Base-by-base conservation (phyloP, 495 filamentous ascomycete genomes). In the Amniculicola lignicola region DNA sequence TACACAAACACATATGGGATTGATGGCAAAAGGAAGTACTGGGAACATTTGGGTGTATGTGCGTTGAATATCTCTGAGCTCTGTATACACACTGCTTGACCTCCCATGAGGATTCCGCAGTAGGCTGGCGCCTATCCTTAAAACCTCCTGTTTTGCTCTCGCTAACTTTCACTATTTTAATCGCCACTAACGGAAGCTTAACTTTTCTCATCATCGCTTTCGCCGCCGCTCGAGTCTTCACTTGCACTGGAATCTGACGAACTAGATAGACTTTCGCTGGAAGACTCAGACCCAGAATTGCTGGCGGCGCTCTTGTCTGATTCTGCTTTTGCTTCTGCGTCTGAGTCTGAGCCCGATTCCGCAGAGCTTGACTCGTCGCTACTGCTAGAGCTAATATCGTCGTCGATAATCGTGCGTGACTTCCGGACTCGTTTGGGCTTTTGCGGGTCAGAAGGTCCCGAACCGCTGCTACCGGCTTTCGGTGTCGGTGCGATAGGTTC, bases 381-480 rank as follows among this genome's bases (percentile, higher is more conserved):
- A 33, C 50, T 54, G 50, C 42, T 54, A 21, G 37, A 43, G 27
- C 37, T 54, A 36, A 19, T 58, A 35, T 23, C 36, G 3, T 57
- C 56, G 41, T 60, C 56, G 48, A 41, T 51, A 10, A 31, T 33
- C 2, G 45, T 59, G 15, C 61, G 33, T 16, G 25, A 40, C 42
- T 63, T 59, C 2, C 55, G 31, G 15, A 45, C 45, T 15, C 55
- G 54, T 16, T 15, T 27, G 14, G 33, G 42, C 21, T 28, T 49
- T 48, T 23, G 25, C n/a, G 19, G 3, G 14, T 21, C 39, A 6
- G 25, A 15, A 29, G 41, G 31, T 39, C 22, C 27, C 39, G 33
- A 9, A 15, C 25, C 27, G 42, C 16, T 22, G 31, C 15, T 15
- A 37, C 27, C 37, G n/a, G n/a, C n/a, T n/a, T n/a, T n/a, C n/a